Percentiles rank a stretch among this genome's conserved stretches.
Conservation (phyloP, 805 yeast species). For the Wickerhamiella siamensis region DNA sequence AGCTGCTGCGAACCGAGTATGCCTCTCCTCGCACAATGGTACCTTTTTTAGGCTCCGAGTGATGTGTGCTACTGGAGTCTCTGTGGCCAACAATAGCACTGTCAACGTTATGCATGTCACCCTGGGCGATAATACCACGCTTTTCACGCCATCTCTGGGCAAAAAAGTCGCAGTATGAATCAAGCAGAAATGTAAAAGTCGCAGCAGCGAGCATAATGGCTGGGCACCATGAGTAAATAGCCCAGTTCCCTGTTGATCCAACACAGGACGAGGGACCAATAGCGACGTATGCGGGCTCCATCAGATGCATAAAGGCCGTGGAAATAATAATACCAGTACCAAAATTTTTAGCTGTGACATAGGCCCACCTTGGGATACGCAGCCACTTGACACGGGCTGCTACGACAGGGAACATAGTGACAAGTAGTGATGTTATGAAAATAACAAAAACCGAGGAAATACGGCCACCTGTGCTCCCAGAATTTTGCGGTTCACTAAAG, state of each 20-base stretch:
- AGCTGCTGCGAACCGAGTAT: background rate
- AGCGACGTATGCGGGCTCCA: constrained; percentile 24
- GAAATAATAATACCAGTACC: constrained; percentile 65
- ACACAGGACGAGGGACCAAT: constrained; percentile 24
- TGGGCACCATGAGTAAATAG: constrained; percentile 39
- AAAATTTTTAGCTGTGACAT: constrained; percentile 28
- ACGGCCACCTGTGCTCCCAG: constrained; percentile 31
- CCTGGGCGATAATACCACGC: too few species aligned
- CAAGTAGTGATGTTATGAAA: constrained; percentile 31
- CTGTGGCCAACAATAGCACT: background rate
- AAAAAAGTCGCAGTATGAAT: constrained; percentile 30
- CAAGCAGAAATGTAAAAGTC: constrained; percentile 32
- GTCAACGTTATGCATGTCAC: too few species aligned
- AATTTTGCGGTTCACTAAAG: constrained; percentile 27
- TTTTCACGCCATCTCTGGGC: constrained; percentile 28
- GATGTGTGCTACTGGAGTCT: background rate
- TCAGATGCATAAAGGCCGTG: constrained; percentile 52
- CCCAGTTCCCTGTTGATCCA: constrained; percentile 29
- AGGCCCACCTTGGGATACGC: constrained; percentile 20
- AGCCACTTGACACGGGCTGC: constrained; percentile 12
- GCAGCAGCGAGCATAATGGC: constrained; percentile 35
- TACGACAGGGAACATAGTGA: constrained; percentile 31
- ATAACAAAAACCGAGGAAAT: constrained; percentile 46
- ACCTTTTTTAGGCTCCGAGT: background rate
- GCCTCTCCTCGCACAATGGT: background rate